Conservation (phyloP, 345 rosid genomes). For the Eucalyptus erythrocorys region DNA sequence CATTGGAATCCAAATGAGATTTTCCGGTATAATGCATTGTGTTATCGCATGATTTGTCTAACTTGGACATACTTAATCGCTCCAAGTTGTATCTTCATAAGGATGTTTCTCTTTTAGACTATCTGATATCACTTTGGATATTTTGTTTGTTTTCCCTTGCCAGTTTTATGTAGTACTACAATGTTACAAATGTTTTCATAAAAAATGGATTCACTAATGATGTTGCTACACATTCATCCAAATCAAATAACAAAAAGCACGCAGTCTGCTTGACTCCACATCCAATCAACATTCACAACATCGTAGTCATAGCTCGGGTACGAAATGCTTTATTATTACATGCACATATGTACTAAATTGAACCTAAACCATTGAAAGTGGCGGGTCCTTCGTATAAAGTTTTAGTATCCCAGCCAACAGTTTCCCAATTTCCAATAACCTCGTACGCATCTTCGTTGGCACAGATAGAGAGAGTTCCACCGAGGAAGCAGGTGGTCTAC, state of each 20-base stretch:
- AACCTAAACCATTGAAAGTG: background rate
- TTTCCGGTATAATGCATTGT: background rate
- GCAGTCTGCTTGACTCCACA: background rate
- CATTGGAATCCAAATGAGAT: background rate
- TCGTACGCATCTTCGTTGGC: background rate
- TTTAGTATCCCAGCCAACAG: background rate
- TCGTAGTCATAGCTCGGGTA: background rate
- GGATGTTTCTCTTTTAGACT: background rate
- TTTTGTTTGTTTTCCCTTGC: background rate
- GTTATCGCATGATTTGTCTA: background rate
- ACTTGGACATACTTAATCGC: background rate
- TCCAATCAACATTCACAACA: background rate
- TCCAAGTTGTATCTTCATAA: background rate
- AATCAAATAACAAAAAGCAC: background rate
- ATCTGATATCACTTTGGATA: background rate
- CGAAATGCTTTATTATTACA: background rate
- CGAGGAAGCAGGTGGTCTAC: slow-evolving; percentile 32
- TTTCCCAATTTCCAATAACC: background rate
- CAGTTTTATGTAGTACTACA: background rate
- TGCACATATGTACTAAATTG: background rate
- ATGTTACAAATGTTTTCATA: background rate
- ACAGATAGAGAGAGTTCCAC: background rate
- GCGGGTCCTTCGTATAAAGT: background rate
- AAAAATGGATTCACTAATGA: background rate
- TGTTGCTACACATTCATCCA: background rate